Evolutionary conservation across 768 basidiomycete genomes (phyloP).

Genomic region (Trametes cubensis): DNA sequence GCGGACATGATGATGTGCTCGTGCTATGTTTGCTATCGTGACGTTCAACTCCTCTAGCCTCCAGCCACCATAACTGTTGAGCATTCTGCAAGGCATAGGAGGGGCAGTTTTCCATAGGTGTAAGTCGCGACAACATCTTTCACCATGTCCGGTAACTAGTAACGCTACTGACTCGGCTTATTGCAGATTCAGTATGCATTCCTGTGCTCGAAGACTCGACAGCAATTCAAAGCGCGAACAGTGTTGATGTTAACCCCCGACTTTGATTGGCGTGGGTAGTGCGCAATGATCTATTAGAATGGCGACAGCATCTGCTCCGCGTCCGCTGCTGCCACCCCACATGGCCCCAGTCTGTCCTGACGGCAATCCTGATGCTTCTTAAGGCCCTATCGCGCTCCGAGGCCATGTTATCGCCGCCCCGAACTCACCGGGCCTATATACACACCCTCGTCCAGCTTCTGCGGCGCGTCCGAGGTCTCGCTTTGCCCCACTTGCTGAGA

Average conservation of each 20-base stretch:
- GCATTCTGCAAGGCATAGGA: no score
- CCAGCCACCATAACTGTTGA: no score
- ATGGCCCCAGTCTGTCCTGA: not conserved
- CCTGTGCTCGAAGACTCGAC: no score
- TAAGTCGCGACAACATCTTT: no score
- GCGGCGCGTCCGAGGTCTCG: not conserved
- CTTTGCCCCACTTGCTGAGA: not conserved
- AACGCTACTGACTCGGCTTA: no score
- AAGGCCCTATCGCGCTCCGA: constrained; percentile 12
- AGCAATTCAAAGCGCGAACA: not conserved
- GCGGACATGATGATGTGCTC: no score
- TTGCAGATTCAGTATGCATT: no score
- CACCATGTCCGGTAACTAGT: no score
- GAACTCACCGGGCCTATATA: not conserved
- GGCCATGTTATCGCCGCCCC: constrained; percentile 7
- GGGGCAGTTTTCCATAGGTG: no score
- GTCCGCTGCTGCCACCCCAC: not conserved
- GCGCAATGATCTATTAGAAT: constrained; percentile 15
- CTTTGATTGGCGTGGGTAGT: constrained; percentile 12
- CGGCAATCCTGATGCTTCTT: constrained; percentile 9
- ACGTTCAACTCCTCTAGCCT: no score
- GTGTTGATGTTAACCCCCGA: not conserved
- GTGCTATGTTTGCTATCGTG: no score
- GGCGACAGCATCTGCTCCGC: constrained; percentile 3
- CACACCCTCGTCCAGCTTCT: not conserved